Evolutionary conservation across 2,329 filamentous ascomycete genomes (phyloP), one percentile per base, ranked within the genome.

Genomic region (Talaromyces amestolkiae): DNA sequence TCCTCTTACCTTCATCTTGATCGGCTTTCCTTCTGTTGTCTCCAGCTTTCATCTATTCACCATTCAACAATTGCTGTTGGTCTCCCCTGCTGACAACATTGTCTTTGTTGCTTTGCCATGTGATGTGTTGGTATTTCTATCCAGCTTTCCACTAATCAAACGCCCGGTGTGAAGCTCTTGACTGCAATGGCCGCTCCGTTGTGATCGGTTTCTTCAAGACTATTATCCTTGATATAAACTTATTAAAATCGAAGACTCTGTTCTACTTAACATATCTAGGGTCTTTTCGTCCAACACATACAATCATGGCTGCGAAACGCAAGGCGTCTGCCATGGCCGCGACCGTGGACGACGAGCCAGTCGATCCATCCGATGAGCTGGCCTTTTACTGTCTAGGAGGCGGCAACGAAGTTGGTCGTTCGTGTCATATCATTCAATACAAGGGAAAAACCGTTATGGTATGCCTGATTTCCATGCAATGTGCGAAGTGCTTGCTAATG

Each of bases 381-480:
- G 91, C 93, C 81, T 99, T 99, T 74, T 86, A 97, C 63, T 96
- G 92, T 73, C 83, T 99, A 43, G 95, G 95, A 68, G 95, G 95
- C 68, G 95, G 95, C 71, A 98, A 97, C 78, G 95, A 99, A 80
- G 95, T 99, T 68, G 95, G 95, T 63, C 86, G 95, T 70, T 98
- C 95, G 70, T 98, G 95, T 78, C 95, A 99, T 77, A 97, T 99
- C 72, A 89, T 99, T 67, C 93, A 98, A 75, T 99, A 99, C 86
- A 99, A 98, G 81, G 95, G 95, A 68, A 99, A 99, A 80, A 98
- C 94, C 6, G 92, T 99, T 71, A 99, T 99, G 95, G 93, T 96
- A 82, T 53, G 66, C 71, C 87, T 76, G 27, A 61, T 39, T 37
- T 49, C 43, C 17, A 56, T 39, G 54, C 24, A 54, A 3, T 39